Evolutionary conservation across 345 rosid genomes (phyloP).

Genomic region (Geranium brycei): DNA sequence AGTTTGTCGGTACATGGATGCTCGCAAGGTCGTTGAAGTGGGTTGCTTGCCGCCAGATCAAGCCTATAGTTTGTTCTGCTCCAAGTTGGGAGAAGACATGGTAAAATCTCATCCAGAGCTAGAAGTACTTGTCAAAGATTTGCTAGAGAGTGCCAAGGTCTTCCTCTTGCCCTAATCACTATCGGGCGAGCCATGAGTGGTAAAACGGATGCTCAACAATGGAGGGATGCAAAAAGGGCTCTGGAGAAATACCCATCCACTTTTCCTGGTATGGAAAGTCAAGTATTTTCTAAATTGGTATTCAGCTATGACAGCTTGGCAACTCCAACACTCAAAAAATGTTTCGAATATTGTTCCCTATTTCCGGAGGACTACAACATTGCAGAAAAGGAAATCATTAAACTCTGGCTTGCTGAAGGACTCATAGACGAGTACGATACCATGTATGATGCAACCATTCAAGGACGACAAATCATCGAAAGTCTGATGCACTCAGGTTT

Average conservation of each 20-base stretch:
- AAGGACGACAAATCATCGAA: conserved; percentile 19
- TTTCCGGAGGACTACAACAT: conserved; percentile 17
- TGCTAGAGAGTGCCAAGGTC: no score
- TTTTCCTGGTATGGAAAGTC: conserved; percentile 2
- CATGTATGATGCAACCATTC: background rate
- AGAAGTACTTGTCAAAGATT: no score
- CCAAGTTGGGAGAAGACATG: conserved; percentile 5
- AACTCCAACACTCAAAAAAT: background rate
- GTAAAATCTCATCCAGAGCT: no score
- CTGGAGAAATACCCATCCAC: background rate
- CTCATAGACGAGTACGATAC: conserved; percentile 9
- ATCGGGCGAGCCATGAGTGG: conserved; percentile 11
- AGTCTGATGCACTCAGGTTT: conserved; percentile 14
- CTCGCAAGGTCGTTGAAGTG: conserved; percentile 4
- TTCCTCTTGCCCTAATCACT: conserved; percentile 11
- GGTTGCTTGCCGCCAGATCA: background rate
- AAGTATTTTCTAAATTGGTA: background rate
- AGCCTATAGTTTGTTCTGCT: conserved; percentile 9
- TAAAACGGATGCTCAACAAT: conserved; percentile 4
- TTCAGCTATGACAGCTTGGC: background rate
- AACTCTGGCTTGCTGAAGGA: conserved; percentile 19
- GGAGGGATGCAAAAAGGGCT: conserved; percentile 5
- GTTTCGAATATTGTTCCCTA: conserved; percentile 9
- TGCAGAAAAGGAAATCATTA: background rate
- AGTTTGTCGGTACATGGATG: conserved; percentile 13